phyloP scores from a whole-genome alignment of 2,329 filamentous ascomycete genomes.

The Penicillium verrucosum region DNA sequence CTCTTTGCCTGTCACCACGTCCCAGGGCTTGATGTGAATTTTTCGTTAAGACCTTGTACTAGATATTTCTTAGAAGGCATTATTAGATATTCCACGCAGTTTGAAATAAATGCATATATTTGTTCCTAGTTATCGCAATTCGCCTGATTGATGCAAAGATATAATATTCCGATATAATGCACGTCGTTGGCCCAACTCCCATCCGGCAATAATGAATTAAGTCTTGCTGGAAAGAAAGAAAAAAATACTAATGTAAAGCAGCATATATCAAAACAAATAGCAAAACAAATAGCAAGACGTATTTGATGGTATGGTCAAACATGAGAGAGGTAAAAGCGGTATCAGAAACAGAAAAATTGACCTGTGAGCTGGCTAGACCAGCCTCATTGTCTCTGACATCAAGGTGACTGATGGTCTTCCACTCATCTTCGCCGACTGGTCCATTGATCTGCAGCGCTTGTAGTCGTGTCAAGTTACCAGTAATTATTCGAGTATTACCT shows the following conservation, averaged over 20 bases:
- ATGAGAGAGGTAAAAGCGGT: not conserved
- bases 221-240: too few relatives aligned
- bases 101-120: too few relatives aligned
- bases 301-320: not conserved
- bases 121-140: too few relatives aligned
- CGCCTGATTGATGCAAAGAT: too few relatives aligned
- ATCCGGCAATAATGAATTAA: too few relatives aligned
- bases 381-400: not conserved
- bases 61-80: too few relatives aligned
- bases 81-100: too few relatives aligned
- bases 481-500: not conserved
- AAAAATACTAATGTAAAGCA: not conserved
- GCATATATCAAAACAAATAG: not conserved
- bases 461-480: not conserved
- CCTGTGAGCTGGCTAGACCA: not conserved
- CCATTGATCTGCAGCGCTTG: not conserved
- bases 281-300: not conserved
- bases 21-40: too few relatives aligned
- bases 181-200: too few relatives aligned
- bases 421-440: not conserved
- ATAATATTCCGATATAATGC: too few relatives aligned
- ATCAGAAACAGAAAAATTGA: not conserved
- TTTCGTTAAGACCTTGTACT: too few relatives aligned
- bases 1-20: too few relatives aligned
- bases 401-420: not conserved